These are phyloP conservation scores for Arabidopsis hybrid DNA, from an alignment of 441 rosid genomes.

Conservation along the genomic window DNA sequence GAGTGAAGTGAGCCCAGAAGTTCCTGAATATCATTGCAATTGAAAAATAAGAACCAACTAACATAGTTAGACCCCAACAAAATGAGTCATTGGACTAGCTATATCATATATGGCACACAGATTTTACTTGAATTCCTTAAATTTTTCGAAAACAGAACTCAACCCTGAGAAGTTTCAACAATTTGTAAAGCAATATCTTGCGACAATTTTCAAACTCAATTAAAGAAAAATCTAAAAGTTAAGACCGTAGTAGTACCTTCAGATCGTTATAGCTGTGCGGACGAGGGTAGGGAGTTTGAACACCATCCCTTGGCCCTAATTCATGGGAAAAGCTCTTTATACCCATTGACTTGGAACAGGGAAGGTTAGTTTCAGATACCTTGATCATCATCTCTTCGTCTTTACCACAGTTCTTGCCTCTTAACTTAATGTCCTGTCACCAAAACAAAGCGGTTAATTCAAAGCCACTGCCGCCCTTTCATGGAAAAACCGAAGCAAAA, in stretches of 20 bases:
- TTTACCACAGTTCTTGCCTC: conserved; percentile 45
- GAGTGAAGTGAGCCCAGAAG: conserved; percentile 73
- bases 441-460: conserved; percentile 32
- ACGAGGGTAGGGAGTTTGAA: conserved; percentile 58
- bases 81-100: not conserved
- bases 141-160: not conserved
- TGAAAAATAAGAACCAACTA: conserved; percentile 19
- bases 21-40: conserved; percentile 53
- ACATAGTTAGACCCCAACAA: not conserved
- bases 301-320: conserved; percentile 75
- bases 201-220: conserved; percentile 7
- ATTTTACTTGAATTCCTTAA: not conserved
- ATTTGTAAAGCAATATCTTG: not conserved
- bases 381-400: conserved; percentile 48
- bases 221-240: not conserved
- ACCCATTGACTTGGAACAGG: conserved; percentile 56
- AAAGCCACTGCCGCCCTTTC: conserved; percentile 12
- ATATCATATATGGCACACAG: not conserved
- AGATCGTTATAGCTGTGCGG: conserved; percentile 79
- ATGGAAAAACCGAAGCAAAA: conserved; percentile 16
- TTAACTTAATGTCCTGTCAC: conserved; percentile 55
- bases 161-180: not conserved
- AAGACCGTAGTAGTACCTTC: conserved; percentile 50
- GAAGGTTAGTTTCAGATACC: conserved; percentile 44
- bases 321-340: conserved; percentile 86